These are phyloP conservation scores for Heliamphora exappendiculata DNA, from an alignment of 148 eudicot species.

Conservation along the genomic window DNA sequence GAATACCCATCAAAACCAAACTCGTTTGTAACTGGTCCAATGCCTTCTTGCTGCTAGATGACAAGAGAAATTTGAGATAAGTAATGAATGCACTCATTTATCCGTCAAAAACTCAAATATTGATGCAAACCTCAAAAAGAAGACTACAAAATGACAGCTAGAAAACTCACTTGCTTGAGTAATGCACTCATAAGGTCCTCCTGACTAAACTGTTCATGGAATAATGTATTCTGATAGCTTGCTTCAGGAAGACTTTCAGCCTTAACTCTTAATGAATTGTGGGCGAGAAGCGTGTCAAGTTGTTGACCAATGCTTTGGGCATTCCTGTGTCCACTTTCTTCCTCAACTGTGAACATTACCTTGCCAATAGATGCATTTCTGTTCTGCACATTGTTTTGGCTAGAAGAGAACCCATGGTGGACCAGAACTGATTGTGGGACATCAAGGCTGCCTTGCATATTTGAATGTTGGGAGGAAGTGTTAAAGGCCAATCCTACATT, in stretches of 20 bases:
- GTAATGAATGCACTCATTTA: not conserved
- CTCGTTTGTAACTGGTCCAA: slow-evolving; percentile 39
- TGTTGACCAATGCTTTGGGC: slow-evolving; percentile 27
- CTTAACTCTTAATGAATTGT: slow-evolving; percentile 45
- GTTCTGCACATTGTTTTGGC: slow-evolving; percentile 30
- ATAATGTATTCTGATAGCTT: slow-evolving; percentile 34
- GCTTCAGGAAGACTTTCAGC: slow-evolving; percentile 48
- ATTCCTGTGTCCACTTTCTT: slow-evolving; percentile 29
- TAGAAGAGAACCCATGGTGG: slow-evolving; percentile 40
- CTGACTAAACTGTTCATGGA: slow-evolving; percentile 47
- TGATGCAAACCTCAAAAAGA: not conserved
- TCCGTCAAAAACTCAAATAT: not conserved
- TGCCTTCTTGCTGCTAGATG: slow-evolving; percentile 56
- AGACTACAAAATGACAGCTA: not conserved
- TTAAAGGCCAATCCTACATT: slow-evolving; percentile 34
- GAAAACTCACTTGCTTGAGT: slow-evolving; percentile 59
- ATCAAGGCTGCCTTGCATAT: slow-evolving; percentile 31
- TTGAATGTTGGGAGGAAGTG: slow-evolving; percentile 25
- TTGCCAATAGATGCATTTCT: slow-evolving; percentile 27
- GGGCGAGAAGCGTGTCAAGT: slow-evolving; percentile 22
- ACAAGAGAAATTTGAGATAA: not conserved
- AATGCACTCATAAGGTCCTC: slow-evolving; percentile 77
- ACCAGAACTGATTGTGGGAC: slow-evolving; percentile 52
- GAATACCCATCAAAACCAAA: slow-evolving; percentile 57
- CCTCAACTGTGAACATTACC: slow-evolving; percentile 32